Evolutionary conservation across 2,329 filamentous ascomycete genomes (phyloP).

Genomic region (Scedosporium minutisporum): DNA sequence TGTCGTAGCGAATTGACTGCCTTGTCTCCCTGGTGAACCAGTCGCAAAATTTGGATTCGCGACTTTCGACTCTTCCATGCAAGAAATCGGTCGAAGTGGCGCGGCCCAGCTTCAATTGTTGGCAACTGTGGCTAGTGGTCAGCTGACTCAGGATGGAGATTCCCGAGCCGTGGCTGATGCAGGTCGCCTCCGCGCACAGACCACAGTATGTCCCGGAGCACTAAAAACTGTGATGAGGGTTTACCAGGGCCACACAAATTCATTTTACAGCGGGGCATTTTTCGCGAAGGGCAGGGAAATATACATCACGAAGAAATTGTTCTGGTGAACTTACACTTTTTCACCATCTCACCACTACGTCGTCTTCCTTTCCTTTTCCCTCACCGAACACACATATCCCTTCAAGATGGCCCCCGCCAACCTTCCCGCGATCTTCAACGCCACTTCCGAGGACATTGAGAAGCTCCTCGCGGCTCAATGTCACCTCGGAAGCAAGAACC

Average conservation of each 20-base stretch:
- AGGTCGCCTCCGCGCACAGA: not conserved
- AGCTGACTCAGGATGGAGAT: not conserved
- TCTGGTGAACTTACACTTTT: slow-evolving; percentile 1
- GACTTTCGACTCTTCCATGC: not conserved
- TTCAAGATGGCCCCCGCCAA: slow-evolving; percentile 90
- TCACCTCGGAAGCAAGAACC: slow-evolving; percentile 97
- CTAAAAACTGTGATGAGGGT: slow-evolving; percentile 6
- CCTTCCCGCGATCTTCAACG: slow-evolving; percentile 91
- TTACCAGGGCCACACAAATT: slow-evolving; percentile 5
- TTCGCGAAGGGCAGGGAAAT: not conserved
- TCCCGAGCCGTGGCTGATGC: not conserved
- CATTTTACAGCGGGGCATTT: slow-evolving; percentile 3
- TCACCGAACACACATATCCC: not conserved
- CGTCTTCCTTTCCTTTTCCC: not conserved
- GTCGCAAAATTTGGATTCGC: slow-evolving; percentile 10
- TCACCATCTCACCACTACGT: not conserved
- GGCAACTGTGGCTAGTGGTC: not conserved
- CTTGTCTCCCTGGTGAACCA: not conserved
- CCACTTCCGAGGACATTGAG: slow-evolving; percentile 97
- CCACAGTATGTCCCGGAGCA: not conserved
- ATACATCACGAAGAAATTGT: slow-evolving; percentile 3
- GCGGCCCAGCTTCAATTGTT: not conserved
- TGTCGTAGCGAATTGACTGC: slow-evolving; percentile 14
- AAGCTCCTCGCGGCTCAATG: slow-evolving; percentile 94
- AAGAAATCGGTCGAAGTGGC: not conserved